Evolutionary conservation across 257 asterid species (phyloP), one percentile per base, ranked within the genome.

Genomic region (Plantago major): DNA sequence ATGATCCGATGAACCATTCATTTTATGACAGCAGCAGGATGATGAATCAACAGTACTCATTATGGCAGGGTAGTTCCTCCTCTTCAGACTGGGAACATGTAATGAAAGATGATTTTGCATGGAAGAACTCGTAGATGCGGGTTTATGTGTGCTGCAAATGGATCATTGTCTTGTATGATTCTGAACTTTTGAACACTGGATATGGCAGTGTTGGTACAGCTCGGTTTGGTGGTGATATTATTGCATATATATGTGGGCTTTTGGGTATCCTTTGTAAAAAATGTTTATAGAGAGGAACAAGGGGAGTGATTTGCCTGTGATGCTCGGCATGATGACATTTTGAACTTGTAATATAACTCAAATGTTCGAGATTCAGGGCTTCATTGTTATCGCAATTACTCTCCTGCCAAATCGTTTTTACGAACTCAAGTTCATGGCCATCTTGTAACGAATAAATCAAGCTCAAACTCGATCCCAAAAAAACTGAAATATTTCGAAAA

Each of bases 1-100:
- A 76, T 66, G 82, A 74, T 71, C 78, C 75, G 5, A 58, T 49
- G 45, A 60, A 64, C 42, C 77, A 57, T 46, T 60, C 80, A 7
- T 50, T 60, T n/a, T 46, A 50, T 18, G 50, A 57, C 55, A 64
- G 60, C 43, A 55, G 60, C 58, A 71, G 58, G 70, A 71, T 17
- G 61, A 66, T 60, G 42, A 61, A 52, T 66, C 78, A 58, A 14
- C 46, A 40, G 63, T 72, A 71, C 38, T 13, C 72, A 1, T 82
- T 83, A 53, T 76, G 76, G 74, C 76, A 46, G 52, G 92, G 76
- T 55, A 75, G 79, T 61, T 70, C 82, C 58, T 80, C 82, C 58
- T 80, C 95, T 11, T 88, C 95, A 0, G 98, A 89, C 43, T 92
- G 98, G 98, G 98, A 92, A 63, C 97, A 92, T 73, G 88, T 92